Base-by-base conservation (phyloP, 176 grass and related monocot genomes). In the Zizania latifolia region DNA sequence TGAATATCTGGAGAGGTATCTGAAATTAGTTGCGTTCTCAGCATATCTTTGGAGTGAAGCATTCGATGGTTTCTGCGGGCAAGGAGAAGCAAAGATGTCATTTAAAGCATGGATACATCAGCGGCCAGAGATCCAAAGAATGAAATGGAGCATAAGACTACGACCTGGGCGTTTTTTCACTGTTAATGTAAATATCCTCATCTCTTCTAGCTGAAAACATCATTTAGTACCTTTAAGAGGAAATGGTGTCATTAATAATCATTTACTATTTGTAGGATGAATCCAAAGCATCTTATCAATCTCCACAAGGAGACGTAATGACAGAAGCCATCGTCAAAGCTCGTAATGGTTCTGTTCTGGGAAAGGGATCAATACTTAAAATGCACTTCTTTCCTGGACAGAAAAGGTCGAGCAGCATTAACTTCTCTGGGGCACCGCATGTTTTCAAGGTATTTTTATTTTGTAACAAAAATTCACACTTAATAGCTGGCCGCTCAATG, bases 311-410 rank as follows among this genome's bases (percentile, higher is more conserved):
- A 70, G 95, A 98, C 73, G 58, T 91, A 23, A 92, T 84, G 32
- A 88, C 92, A 89, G 86, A 98, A 86, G 83, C 91, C 34, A 73
- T 91, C 82, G 91, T 98, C 67, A 94, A 89, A 76, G 89, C 86
- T 58, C 95, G 95, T 67, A 76, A 76, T 82, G 95, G 95, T 61
- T 98, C 95, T 81, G 95, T 98, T 74, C 72, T 98, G 17, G 95
- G 91, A 53, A 98, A 98, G 81, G 91, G 95, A 72, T 98, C 95
- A 40, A 98, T 98, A 85, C 91, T 98, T 21, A 98, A 98, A 91
- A 98, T 84, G 89, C 94, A 94, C 40, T 92, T 94, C 70, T 98
- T 94, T 78, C 91, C 95, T 72, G 95, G 91, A 72, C 91, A 94
- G 68, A 94, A 85, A 81, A 89, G 62, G 72, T 98, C 91, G 60